phyloP scores from a whole-genome alignment of 139 green algal genomes.

The Asterochloris sp. region DNA sequence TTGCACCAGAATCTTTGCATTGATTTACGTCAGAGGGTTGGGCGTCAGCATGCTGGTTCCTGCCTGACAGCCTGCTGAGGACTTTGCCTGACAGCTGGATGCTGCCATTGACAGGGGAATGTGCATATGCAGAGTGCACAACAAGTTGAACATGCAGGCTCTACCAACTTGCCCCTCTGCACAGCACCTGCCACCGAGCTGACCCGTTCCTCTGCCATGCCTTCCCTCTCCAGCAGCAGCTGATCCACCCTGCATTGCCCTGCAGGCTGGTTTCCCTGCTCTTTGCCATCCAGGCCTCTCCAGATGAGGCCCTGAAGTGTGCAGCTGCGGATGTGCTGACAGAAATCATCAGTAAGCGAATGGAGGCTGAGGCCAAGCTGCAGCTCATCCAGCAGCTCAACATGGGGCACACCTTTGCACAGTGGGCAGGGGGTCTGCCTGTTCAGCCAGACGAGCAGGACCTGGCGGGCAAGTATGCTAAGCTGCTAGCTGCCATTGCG shows the following conservation, averaged over 20 bases:
- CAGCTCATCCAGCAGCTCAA: conserved; percentile 66
- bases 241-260: background rate
- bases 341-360: conserved; percentile 83
- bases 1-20: no score
- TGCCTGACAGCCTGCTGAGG: no score
- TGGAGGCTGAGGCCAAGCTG: conserved; percentile 82
- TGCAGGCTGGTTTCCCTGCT: conserved; percentile 76
- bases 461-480: conserved; percentile 57
- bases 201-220: background rate
- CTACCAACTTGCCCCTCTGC: background rate
- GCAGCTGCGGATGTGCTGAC: conserved; percentile 70
- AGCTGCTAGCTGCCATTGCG: conserved; percentile 71
- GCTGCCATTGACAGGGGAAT: no score
- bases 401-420: conserved; percentile 48
- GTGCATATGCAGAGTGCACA: no score
- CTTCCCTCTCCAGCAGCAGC: background rate
- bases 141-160: no score
- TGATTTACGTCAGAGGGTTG: no score
- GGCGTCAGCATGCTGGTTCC: no score
- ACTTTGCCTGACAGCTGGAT: no score
- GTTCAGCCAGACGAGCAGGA: conserved; percentile 49
- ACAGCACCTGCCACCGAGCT: background rate
- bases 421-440: conserved; percentile 51
- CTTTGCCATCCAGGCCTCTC: conserved; percentile 43
- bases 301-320: conserved; percentile 30